Percentiles rank a stretch among this genome's conserved stretches.
Conservation (phyloP, 1,139 yeast species). For the Taiozyma sp. region DNA sequence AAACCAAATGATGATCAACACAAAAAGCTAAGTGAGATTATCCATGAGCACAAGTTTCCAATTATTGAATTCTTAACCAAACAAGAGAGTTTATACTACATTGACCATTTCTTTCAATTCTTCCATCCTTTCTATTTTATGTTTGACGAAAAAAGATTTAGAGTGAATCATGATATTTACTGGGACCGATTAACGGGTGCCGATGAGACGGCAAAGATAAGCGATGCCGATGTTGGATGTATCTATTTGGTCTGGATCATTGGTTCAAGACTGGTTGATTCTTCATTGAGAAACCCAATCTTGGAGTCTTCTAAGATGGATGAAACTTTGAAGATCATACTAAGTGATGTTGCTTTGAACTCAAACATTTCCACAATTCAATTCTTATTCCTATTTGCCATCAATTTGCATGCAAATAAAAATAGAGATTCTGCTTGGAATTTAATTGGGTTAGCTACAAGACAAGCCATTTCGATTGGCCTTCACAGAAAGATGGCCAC, state of each 20-base stretch:
- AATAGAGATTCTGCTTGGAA: slow-evolving; percentile 43
- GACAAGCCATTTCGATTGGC: slow-evolving; percentile 43
- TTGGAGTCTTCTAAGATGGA: slow-evolving; percentile 26
- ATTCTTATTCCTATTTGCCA: slow-evolving; percentile 34
- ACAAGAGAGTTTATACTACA: slow-evolving; percentile 31
- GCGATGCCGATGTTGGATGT: slow-evolving; percentile 30
- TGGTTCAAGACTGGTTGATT: slow-evolving; percentile 25
- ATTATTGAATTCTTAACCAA: slow-evolving; percentile 27
- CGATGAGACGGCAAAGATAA: slow-evolving; percentile 2
- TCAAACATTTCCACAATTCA: slow-evolving; percentile 41
- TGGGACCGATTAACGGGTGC: slow-evolving; percentile 26
- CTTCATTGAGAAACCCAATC: slow-evolving; percentile 1
- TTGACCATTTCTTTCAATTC: slow-evolving; percentile 33
- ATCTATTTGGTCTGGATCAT: slow-evolving; percentile 41
- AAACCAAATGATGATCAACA: slow-evolving; percentile 7
- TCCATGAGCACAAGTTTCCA: slow-evolving; percentile 26
- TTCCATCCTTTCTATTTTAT: slow-evolving; percentile 39
- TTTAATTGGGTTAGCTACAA: slow-evolving; percentile 37
- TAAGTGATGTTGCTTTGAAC: slow-evolving; percentile 38
- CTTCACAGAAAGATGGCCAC: slow-evolving; percentile 31
- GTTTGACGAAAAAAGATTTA: slow-evolving; percentile 31
- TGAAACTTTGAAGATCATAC: slow-evolving; percentile 34
- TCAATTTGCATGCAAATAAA: slow-evolving; percentile 37
- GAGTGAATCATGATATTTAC: slow-evolving; percentile 28
- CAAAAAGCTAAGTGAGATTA: background rate